Conservation (phyloP, 2,329 filamentous ascomycete species). For the Exophiala sp. region DNA sequence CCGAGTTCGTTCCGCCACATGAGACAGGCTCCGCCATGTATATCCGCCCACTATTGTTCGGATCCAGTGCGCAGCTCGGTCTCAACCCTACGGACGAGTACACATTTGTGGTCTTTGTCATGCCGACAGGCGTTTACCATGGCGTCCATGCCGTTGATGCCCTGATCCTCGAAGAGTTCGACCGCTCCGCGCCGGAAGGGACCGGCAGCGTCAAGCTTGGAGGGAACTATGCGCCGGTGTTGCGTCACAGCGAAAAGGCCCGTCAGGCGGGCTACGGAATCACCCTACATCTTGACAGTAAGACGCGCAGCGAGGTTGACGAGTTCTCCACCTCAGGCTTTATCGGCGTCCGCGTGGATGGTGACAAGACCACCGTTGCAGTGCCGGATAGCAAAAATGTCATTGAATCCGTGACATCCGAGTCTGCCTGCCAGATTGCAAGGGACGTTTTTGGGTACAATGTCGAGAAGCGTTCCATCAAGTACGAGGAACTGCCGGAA, state of each 20-base stretch:
- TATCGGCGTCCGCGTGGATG: slow-evolving; percentile 65
- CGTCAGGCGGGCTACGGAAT: slow-evolving; percentile 79
- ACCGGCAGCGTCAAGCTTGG: slow-evolving; percentile 90
- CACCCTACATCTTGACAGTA: slow-evolving; percentile 85
- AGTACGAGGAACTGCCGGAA: slow-evolving; percentile 54
- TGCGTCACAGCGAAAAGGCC: slow-evolving; percentile 80
- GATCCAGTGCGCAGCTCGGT: slow-evolving; percentile 78
- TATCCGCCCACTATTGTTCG: slow-evolving; percentile 81
- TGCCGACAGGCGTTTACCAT: slow-evolving; percentile 91
- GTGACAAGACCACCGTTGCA: slow-evolving; percentile 57
- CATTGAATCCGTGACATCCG: slow-evolving; percentile 79
- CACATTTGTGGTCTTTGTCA: slow-evolving; percentile 80
- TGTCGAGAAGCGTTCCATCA: slow-evolving; percentile 64
- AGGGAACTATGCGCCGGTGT: slow-evolving; percentile 90
- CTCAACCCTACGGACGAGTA: slow-evolving; percentile 86
- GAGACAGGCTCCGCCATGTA: slow-evolving; percentile 88
- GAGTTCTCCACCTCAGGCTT: slow-evolving; percentile 96
- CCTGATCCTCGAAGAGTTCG: slow-evolving; percentile 85
- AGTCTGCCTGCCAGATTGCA: slow-evolving; percentile 70
- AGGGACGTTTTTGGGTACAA: slow-evolving; percentile 69
- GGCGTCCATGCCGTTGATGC: slow-evolving; percentile 81
- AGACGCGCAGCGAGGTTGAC: slow-evolving; percentile 76
- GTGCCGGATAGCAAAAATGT: slow-evolving; percentile 84
- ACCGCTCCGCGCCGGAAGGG: slow-evolving; percentile 84
- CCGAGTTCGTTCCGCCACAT: slow-evolving; percentile 84